Evolutionary conservation across 1,284 basidiomycete species (phyloP), one percentile per base, ranked within the genome.

Genomic region (Austroboletus niveus): DNA sequence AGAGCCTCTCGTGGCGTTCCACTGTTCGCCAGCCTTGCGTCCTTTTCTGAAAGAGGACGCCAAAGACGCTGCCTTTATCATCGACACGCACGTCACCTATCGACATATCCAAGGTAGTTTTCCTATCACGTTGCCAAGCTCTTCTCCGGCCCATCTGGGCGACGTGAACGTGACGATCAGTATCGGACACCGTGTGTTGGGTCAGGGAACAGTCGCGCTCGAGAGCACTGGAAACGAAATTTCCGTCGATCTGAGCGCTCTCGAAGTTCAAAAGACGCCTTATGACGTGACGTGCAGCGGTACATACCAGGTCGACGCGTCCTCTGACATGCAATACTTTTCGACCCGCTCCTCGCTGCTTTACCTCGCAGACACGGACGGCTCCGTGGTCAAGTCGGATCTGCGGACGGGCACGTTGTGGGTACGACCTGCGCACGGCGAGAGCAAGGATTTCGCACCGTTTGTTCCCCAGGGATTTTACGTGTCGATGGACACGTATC

Each of bases 21-120:
- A 84, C 48, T 90, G 87, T 61, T 75, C 78, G 2, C 86, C 84
- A 15, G 80, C 76, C 3, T 78, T 87, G 49, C 76, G 80, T 34
- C 88, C 88, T 2, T 90, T 86, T 65, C 76, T 89, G 4, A 74
- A 78, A 4, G 74, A 75, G 46, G 82, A 85, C 53, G 67, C 67
- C 5, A 64, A 69, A 8, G 63, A 56, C 8, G 68, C 61, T 2
- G 59, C 66, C 9, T 69, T 89, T 55, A 65, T 90, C 40, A 64
- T 89, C 36, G 85, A 89, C 57, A 72, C 83, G 0, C 74, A 75
- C 5, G 62, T 89, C 35, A 79, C 79, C 2, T 75, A 77, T 58
- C 68, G 72, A 8, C 63, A 77, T 31, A 74, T 85, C 20, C 62
- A 67, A 20, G 77, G 75, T 15, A 73, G 84, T 2, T 63, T 66